Base-by-base conservation (phyloP, 2,329 filamentous ascomycete species). In the Aureobasidium zeae region DNA sequence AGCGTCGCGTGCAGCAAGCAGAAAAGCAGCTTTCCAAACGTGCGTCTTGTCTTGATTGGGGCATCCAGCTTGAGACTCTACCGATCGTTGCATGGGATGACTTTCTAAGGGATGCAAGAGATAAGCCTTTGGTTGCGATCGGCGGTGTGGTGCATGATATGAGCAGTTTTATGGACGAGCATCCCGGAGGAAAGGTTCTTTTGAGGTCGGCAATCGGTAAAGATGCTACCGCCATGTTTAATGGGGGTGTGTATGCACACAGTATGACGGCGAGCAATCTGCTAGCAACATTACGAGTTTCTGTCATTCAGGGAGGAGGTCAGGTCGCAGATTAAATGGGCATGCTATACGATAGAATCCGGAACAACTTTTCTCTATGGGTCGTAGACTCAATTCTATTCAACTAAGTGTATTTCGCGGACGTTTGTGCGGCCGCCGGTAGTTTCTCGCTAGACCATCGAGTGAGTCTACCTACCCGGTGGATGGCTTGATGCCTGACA, bases 1-100 rank as follows among this genome's bases (percentile, higher is more conserved):
- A 91, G 75, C 86, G 86, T 52, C 83, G 85, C 59, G 73, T 91
- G 22, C 86, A 93, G 70, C 86, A 91, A 68, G 67, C 81, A 51
- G 86, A 91, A 73, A 91, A 91, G 83, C 91, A 91, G 74, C 77
- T 93, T 48, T 86, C 91, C 64, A 83, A 87, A 69, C 84, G 85
- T 75, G 84, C 86, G 57, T 65, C 81, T 52, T 77, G 70, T 49
- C 81, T 93, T 47, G 83, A 93, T 70, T 93, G 86, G 86, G 86
- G 86, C 62, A 76, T 81, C 52, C 85, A 86, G 48, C 76, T 93
- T 20, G 85, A 91, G 64, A 81, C 87, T 66, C 76, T 93, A 5
- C 86, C 86, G 37, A 84, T 91, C 51, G 74, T 93, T 63, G 76
- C 81, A 63, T 93, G 85, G 83, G 86, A 91, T 50, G 83, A 88